Conservation (phyloP, 768 basidiomycete genomes). For the Mycena polygramma region DNA sequence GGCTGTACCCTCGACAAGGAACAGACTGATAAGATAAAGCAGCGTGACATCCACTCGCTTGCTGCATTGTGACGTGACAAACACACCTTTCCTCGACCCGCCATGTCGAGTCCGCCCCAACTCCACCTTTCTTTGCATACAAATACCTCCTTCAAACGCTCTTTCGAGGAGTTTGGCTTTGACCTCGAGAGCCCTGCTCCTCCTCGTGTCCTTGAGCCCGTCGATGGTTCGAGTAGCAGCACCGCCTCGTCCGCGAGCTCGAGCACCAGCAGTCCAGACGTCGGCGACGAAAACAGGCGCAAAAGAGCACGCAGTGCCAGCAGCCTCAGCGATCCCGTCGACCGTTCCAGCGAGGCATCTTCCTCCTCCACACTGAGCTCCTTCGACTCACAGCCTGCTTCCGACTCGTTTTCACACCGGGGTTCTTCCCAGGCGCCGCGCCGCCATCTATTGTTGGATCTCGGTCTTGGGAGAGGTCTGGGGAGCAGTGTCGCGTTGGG, state of each 20-base stretch:
- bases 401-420: conserved; percentile 19
- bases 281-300: conserved; percentile 62
- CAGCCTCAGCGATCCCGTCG: conserved; percentile 57
- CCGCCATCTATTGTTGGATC: conserved; percentile 34
- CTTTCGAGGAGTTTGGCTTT: conserved; percentile 69
- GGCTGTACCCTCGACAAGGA: no score
- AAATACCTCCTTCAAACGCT: conserved; percentile 69
- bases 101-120: conserved; percentile 57
- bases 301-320: conserved; percentile 71
- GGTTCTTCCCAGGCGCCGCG: conserved; percentile 26
- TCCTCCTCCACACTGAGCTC: conserved; percentile 54
- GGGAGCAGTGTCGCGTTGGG: conserved; percentile 36
- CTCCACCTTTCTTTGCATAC: conserved; percentile 66
- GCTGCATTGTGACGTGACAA: no score
- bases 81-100: not conserved
- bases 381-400: conserved; percentile 22
- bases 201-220: conserved; percentile 15
- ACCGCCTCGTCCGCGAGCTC: conserved; percentile 18
- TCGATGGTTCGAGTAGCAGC: conserved; percentile 30
- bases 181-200: conserved; percentile 60
- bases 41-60: no score
- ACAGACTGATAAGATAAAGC: no score
- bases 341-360: conserved; percentile 50
- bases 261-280: conserved; percentile 28
- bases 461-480: conserved; percentile 29